A percentile compares a stretch with the other conserved stretches of the same genome.
These are phyloP conservation scores for Echinosophora koreensis DNA, from an alignment of 306 rosid species.

Conservation along the genomic window DNA sequence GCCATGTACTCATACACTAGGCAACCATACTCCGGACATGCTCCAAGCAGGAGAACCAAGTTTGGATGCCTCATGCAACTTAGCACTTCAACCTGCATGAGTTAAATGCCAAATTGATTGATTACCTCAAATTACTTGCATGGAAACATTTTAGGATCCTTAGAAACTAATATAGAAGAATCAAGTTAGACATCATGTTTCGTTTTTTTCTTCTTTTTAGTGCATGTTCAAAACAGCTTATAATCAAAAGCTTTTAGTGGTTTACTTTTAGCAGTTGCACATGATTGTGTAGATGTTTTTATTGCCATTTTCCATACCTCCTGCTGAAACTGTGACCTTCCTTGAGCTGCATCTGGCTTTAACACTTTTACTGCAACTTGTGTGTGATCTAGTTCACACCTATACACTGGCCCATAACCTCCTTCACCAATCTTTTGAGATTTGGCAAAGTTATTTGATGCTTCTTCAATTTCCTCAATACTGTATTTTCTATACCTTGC, in stretches of 20 bases:
- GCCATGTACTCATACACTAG: constrained; percentile 89
- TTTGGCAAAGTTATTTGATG: constrained; percentile 58
- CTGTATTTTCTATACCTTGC: constrained; percentile 72
- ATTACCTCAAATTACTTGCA: constrained; percentile 3
- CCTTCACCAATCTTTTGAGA: constrained; percentile 84
- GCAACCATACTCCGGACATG: constrained; percentile 87
- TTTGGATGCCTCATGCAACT: constrained; percentile 90
- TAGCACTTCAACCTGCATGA: constrained; percentile 73
- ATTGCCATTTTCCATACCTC: constrained; percentile 59
- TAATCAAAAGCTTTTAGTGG: background rate
- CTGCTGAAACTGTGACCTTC: constrained; percentile 79
- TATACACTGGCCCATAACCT: constrained; percentile 86
- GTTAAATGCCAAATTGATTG: constrained; percentile 37
- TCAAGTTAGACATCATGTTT: background rate
- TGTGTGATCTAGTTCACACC: constrained; percentile 80
- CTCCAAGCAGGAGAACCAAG: constrained; percentile 95
- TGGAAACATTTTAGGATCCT: too few relatives aligned
- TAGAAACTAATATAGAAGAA: too few relatives aligned
- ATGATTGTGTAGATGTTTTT: background rate
- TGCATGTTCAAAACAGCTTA: too few relatives aligned
- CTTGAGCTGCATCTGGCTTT: constrained; percentile 83
- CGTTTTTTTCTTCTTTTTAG: background rate
- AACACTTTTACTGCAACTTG: constrained; percentile 80
- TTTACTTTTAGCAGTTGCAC: background rate
- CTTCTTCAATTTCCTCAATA: constrained; percentile 76